Conservation (phyloP, 371 early-diverging fungal genomes). For the Entomophthora muscae region DNA sequence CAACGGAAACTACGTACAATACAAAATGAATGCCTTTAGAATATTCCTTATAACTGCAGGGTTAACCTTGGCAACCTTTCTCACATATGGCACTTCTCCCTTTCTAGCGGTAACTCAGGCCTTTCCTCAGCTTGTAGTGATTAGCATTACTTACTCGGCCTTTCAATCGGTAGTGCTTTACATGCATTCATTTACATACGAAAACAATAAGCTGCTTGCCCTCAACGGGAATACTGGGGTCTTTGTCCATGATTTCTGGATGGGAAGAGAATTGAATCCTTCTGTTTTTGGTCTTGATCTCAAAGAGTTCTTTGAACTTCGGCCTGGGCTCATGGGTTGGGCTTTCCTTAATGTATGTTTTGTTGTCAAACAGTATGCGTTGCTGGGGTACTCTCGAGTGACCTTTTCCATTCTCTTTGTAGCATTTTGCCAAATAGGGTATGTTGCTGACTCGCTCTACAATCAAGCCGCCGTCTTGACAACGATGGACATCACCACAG, state of each 20-base stretch:
- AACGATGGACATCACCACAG: constrained; percentile 86
- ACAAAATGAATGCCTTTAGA: constrained; percentile 54
- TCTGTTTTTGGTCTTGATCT: constrained; percentile 65
- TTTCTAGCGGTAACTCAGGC: constrained; percentile 60
- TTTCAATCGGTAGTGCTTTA: constrained; percentile 49
- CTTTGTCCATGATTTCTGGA: constrained; percentile 69
- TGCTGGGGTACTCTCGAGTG: constrained; percentile 21
- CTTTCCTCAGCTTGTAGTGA: constrained; percentile 43
- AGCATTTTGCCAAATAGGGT: constrained; percentile 53
- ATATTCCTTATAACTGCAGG: constrained; percentile 36
- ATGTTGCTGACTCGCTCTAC: constrained; percentile 68
- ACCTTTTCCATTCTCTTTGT: constrained; percentile 66
- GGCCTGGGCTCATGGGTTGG: constrained; percentile 80
- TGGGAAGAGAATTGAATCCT: constrained; percentile 79
- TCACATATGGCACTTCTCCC: constrained; percentile 27
- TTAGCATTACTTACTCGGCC: constrained; percentile 43
- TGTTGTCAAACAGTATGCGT: constrained; percentile 54
- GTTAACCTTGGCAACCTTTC: constrained; percentile 18
- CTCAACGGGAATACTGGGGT: constrained; percentile 83
- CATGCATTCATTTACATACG: constrained; percentile 37
- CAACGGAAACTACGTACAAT: constrained; percentile 40
- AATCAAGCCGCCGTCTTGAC: constrained; percentile 63
- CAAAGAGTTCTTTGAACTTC: constrained; percentile 81
- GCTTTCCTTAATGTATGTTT: constrained; percentile 49
- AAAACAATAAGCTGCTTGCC: constrained; percentile 33